phyloP scores from a whole-genome alignment of 176 grass and related monocot species.

The Juncus inflexus region DNA sequence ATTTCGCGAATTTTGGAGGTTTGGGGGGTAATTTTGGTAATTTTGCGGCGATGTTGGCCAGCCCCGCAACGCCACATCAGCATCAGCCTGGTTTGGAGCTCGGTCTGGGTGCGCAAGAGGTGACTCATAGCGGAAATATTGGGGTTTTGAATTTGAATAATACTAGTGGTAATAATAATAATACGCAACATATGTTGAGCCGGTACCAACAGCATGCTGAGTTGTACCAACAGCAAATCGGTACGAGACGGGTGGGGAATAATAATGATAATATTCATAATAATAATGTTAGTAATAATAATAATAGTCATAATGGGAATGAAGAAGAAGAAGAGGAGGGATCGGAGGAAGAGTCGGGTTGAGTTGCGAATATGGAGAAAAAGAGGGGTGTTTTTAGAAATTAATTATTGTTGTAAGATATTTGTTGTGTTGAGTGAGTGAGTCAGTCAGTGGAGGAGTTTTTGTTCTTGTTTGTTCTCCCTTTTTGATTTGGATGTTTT shows the following conservation, averaged over 20 bases:
- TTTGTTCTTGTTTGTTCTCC: background rate
- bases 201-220: background rate
- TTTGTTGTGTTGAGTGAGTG: conserved; percentile 4
- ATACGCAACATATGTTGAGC: conserved; percentile 25
- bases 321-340: conserved; percentile 24
- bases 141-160: conserved; percentile 29
- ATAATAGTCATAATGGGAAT: background rate
- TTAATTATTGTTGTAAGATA: conserved; percentile 24
- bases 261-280: conserved; percentile 1
- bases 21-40: conserved; percentile 24
- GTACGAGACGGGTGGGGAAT: conserved; percentile 16
- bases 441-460: conserved; percentile 17
- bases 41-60: conserved; percentile 33
- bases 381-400: conserved; percentile 1
- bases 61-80: conserved; percentile 21
- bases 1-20: conserved; percentile 16
- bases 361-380: conserved; percentile 19
- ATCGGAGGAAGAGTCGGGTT: conserved; percentile 19
- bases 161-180: conserved; percentile 1
- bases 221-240: conserved; percentile 26
- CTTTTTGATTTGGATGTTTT: conserved; percentile 23
- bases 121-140: conserved; percentile 20
- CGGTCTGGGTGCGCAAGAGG: conserved; percentile 25
- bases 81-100: conserved; percentile 39
- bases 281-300: conserved; percentile 21